Conservation (phyloP, 169 alveolate species). For the Miamiensis avidus region DNA sequence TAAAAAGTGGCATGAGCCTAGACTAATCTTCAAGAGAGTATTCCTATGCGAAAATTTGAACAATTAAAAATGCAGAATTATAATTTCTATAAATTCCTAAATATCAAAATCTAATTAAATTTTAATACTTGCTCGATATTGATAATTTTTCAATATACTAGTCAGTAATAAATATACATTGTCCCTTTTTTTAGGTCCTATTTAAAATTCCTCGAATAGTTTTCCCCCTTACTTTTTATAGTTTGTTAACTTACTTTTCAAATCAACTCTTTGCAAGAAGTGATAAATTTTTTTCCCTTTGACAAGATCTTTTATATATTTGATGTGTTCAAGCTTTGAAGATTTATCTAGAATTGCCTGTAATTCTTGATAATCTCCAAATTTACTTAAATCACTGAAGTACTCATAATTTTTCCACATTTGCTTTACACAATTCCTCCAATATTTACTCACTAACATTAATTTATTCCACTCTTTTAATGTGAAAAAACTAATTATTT, state of each 20-base stretch:
- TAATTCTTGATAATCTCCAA: neutral
- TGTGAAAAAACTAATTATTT: neutral
- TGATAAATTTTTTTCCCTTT: neutral
- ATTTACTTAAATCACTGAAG: neutral
- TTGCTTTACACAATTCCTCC: neutral
- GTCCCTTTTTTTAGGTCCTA: neutral
- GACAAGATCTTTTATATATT: no score
- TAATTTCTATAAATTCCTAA: no score
- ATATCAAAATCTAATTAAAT: no score
- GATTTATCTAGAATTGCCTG: neutral
- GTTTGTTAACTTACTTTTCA: neutral
- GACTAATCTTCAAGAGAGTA: neutral
- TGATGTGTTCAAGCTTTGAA: neutral
- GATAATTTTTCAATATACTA: no score
- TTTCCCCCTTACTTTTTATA: neutral
- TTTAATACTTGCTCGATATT: neutral
- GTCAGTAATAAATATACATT: neutral
- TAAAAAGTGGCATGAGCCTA: neutral
- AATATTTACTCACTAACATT: neutral
- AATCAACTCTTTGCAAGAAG: neutral
- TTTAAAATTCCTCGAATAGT: neutral
- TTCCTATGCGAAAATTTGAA: neutral
- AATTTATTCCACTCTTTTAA: no score
- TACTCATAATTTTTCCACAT: neutral
- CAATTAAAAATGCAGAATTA: no score